Evolutionary conservation across 176 grass and related monocot species (phyloP).

Genomic region (Oryza meyeriana): DNA sequence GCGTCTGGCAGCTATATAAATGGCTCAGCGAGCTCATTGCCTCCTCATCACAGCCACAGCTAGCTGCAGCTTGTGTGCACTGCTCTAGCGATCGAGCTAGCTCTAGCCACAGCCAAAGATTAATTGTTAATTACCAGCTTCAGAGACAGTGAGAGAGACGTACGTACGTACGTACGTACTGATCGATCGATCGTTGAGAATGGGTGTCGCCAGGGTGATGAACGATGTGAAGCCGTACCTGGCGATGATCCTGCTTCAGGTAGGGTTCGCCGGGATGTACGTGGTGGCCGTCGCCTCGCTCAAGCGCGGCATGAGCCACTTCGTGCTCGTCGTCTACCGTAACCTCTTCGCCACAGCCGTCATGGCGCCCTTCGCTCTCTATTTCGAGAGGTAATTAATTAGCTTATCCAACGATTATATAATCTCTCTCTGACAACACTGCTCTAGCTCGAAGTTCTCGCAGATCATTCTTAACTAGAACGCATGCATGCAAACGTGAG

Average conservation of each 20-base stretch:
- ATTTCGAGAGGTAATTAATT: conserved; percentile 58
- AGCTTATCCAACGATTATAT: background rate
- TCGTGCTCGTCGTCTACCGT: conserved; percentile 86
- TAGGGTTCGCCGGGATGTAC: conserved; percentile 91
- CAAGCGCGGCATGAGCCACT: conserved; percentile 88
- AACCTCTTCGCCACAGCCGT: conserved; percentile 61
- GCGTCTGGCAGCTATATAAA: conserved; percentile 55
- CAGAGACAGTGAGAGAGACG: background rate
- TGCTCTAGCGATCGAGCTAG: background rate
- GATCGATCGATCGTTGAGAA: background rate
- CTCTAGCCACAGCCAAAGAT: conserved; percentile 1
- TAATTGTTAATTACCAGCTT: background rate
- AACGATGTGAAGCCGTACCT: conserved; percentile 73
- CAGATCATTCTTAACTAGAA: background rate
- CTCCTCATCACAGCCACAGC: conserved; percentile 35
- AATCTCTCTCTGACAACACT: background rate
- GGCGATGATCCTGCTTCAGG: conserved; percentile 84
- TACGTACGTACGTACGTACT: too few species aligned
- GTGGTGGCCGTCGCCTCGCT: conserved; percentile 61
- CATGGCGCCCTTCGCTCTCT: conserved; percentile 82
- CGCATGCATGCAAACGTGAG: background rate
- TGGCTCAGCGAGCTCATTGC: conserved; percentile 26
- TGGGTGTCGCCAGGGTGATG: conserved; percentile 43
- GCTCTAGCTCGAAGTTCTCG: too few species aligned
- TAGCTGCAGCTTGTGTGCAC: background rate